Base-by-base conservation (phyloP, 345 rosid genomes). In the Sapria himalayana region DNA sequence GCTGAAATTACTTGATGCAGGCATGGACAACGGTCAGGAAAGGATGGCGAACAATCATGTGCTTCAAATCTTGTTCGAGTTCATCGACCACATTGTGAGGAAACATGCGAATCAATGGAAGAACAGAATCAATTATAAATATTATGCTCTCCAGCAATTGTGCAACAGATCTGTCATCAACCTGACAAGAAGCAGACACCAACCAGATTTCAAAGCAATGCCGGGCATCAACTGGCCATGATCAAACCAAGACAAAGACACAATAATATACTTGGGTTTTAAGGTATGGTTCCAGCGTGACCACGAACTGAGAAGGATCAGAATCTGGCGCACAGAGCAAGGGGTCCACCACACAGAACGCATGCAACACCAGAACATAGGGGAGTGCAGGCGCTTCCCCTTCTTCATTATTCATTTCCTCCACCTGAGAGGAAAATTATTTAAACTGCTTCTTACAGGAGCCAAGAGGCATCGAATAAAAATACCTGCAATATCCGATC, bases 11-110 rank as follows among this genome's bases (percentile, higher is more conserved):
- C 98, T 73, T 82, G 61, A 89, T 69, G 70, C 95, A 79, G 39
- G 98, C 93, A 63, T 89, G 98, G 53, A 84, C 98, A 54, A 89
- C 98, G 17, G 93, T 74, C 64, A 89, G 63, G 67, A 89, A 89
- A 14, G 98, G 74, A 70, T 84, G 93, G 3, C 86, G 92, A 53
- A 76, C 77, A 40, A 89, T 79, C 95, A 79, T 89, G 45, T 82
- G 67, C 72, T 74, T 89, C 74, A 89, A 64, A 60, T 89, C 98
- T 68, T 84, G 98, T 55, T 77, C 80, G 43, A 89, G 76, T 68
- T 89, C 98, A 59, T 89, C 98, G 31, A 58, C 55, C 43, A 89
- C 69, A 67, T 50, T 69, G 23, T 36, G 62, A 37, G 98, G 85
- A 53, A 82, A 62, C 74, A 82, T 89, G 49, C 76, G 73, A 47